Percentiles rank a stretch among this genome's conserved stretches.
phyloP scores from a whole-genome alignment of 2,329 filamentous ascomycete genomes.

The Xylaria multiplex region DNA sequence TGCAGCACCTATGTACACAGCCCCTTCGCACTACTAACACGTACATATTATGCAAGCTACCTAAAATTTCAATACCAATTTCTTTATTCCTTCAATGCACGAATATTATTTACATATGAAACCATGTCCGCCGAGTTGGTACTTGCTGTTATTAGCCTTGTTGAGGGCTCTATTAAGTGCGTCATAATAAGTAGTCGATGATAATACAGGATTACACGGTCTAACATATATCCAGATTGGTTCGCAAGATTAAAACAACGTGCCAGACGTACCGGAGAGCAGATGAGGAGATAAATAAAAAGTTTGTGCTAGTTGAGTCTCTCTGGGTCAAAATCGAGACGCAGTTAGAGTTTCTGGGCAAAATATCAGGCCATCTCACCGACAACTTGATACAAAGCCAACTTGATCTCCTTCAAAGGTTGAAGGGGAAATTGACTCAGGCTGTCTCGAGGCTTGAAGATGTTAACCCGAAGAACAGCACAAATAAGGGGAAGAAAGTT shows the following conservation, averaged over 20 bases:
- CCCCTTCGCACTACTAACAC: background rate
- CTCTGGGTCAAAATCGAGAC: conserved; percentile 24
- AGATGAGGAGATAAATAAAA: conserved; percentile 21
- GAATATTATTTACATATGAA: background rate
- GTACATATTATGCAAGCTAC: background rate
- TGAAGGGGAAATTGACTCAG: conserved; percentile 22
- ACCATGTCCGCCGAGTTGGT: conserved; percentile 19
- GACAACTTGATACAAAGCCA: conserved; percentile 25
- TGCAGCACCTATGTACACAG: conserved; percentile 7
- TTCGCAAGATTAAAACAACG: conserved; percentile 21
- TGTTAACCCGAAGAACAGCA: background rate
- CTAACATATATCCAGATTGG: conserved; percentile 12
- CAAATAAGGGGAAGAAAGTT: conserved; percentile 3
- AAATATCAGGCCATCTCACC: conserved; percentile 24
- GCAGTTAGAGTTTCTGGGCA: conserved; percentile 20
- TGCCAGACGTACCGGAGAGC: conserved; percentile 17
- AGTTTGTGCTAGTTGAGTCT: conserved; percentile 10
- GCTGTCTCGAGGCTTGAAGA: conserved; percentile 14
- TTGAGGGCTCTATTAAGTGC: conserved; percentile 25
- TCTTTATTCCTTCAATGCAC: background rate
- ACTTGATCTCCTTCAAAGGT: conserved; percentile 20
- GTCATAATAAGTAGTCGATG: background rate
- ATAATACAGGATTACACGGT: background rate
- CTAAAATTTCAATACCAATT: background rate
- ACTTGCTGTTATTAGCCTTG: conserved; percentile 16